phyloP scores from a whole-genome alignment of 306 rosid genomes.

The Glycine latifolia region DNA sequence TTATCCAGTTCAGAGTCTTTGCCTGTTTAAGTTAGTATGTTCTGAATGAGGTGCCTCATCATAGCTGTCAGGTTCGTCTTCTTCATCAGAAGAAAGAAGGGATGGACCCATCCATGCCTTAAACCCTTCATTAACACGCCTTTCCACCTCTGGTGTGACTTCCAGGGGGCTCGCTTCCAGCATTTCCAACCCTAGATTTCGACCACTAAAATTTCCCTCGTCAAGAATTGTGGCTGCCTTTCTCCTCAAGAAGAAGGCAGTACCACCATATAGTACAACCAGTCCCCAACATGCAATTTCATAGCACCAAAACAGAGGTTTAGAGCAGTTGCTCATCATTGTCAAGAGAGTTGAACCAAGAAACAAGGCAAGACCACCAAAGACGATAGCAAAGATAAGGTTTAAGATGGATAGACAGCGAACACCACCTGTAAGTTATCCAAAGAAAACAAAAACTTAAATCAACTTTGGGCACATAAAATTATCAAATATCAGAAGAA shows the following conservation, averaged over 20 bases:
- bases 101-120: conserved; percentile 98
- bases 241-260: conserved; percentile 82
- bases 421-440: conserved; percentile 76
- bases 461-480: background rate
- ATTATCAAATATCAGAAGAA: no score
- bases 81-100: conserved; percentile 88
- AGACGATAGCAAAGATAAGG: conserved; percentile 73
- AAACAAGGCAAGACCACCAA: conserved; percentile 89
- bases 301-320: conserved; percentile 95
- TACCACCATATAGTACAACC: conserved; percentile 82
- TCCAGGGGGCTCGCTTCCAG: conserved; percentile 77
- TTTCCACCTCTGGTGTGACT: conserved; percentile 89
- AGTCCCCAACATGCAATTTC: conserved; percentile 84
- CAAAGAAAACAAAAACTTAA: conserved; percentile 14
- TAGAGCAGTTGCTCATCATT: conserved; percentile 78
- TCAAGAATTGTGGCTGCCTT: conserved; percentile 80
- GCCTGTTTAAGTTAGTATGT: conserved; percentile 58
- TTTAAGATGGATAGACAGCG: conserved; percentile 91
- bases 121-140: conserved; percentile 87
- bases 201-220: conserved; percentile 67
- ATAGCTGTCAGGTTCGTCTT: conserved; percentile 72
- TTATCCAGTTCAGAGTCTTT: conserved; percentile 47
- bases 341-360: conserved; percentile 97
- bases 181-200: conserved; percentile 92
- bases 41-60: conserved; percentile 58